phyloP scores from a whole-genome alignment of 1,284 basidiomycete species.

The Inonotus hispidus region DNA sequence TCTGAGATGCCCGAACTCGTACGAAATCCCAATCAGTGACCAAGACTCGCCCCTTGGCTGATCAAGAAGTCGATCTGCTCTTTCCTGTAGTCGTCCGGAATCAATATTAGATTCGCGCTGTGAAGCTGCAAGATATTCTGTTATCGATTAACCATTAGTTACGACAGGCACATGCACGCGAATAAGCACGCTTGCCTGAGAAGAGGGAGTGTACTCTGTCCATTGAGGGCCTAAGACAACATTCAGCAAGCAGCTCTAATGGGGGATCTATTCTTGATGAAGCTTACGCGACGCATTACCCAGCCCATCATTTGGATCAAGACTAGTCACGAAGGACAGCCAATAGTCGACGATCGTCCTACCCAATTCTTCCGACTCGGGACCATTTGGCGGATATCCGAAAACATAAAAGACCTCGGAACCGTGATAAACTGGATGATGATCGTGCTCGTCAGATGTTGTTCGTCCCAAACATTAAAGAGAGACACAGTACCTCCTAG shows the following conservation, averaged over 20 bases:
- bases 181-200: background rate
- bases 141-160: background rate
- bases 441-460: background rate
- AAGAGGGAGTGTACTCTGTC: constrained; percentile 26
- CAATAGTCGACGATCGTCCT: constrained; percentile 44
- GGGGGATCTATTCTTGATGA: background rate
- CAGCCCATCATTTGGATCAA: constrained; percentile 44
- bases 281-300: constrained; percentile 26
- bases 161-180: no score
- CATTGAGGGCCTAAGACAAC: constrained; percentile 32
- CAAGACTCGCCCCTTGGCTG: constrained; percentile 19
- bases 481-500: constrained; percentile 28
- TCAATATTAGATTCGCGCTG: constrained; percentile 31
- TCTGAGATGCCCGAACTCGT: no score
- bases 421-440: constrained; percentile 33
- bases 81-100: constrained; percentile 33
- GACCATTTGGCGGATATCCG: constrained; percentile 25
- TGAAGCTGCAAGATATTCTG: constrained; percentile 34
- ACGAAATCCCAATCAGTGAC: no score
- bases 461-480: background rate
- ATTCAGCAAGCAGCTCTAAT: background rate
- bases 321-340: constrained; percentile 44
- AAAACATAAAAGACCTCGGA: constrained; percentile 39
- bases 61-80: constrained; percentile 35
- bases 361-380: constrained; percentile 30